Base-by-base conservation (phyloP, 73 alveolate genomes). In the Uronychia setigera region DNA sequence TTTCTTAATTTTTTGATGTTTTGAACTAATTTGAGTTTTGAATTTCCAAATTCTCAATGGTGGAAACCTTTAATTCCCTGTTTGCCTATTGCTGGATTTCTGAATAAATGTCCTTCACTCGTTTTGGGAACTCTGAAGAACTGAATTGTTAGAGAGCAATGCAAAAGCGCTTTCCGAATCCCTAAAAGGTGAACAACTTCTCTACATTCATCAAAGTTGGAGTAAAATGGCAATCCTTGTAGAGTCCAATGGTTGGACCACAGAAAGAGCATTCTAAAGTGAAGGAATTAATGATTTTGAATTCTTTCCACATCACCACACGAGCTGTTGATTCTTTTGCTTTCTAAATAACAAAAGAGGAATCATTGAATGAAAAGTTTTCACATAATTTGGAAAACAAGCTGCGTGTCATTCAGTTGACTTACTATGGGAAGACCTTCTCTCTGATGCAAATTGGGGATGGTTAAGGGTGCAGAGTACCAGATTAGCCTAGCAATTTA, bases 371-470 rank as follows among this genome's bases (percentile, higher is more conserved):
- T 29, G 83, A 34, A 75, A 87, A 87, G 57, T 80, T 74, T 14
- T 87, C 83, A 31, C 59, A 78, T 57, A 74, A 81, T 35, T 87
- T 35, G 0, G 93, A 80, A 74, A 80, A 87, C 80, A 87, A 30
- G 31, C 81, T 46, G 67, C n/a, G 19, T 46, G n/a, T 11, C n/a
- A 46, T 5, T 11, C n/a, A 46, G n/a, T n/a, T n/a, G n/a, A 46
- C 67, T 46, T 19, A 46, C 67, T 30, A 93, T 80, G 93, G 91
- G 88, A 27, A 92, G 88, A 35, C 86, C 32, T 83, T 80, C 87
- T 89, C 97, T 89, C 89, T 93, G 91, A 58, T 93, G 67, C 33
- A 25, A 88, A 74, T 89, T 86, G 59, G 90, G 81, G 76, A 77
- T 78, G 29, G 81, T 29, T 25, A 81, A 58, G 76, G 60, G 19